These are phyloP conservation scores for Colletotrichum tabaci DNA, from an alignment of 2,329 filamentous ascomycete genomes.

Conservation along the genomic window DNA sequence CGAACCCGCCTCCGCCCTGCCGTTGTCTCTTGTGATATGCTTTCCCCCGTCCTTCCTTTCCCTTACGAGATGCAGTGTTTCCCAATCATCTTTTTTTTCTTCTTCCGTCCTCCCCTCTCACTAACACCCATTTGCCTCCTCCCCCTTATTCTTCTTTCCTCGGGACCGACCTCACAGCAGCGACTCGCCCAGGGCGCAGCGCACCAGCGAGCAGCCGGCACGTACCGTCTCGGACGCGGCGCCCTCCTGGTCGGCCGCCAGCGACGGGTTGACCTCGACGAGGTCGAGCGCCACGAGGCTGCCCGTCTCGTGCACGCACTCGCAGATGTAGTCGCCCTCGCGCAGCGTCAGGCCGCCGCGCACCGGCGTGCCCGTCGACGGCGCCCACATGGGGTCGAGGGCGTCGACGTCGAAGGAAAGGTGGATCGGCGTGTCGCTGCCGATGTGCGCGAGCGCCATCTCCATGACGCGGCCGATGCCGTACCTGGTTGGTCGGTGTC, in stretches of 20 bases:
- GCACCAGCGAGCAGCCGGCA: slow-evolving; percentile 90
- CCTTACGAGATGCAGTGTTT: neutral
- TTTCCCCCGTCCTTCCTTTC: neutral
- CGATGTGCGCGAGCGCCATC: slow-evolving; percentile 98
- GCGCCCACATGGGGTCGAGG: slow-evolving; percentile 95
- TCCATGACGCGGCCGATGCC: slow-evolving; percentile 97
- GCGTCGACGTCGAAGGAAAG: slow-evolving; percentile 98
- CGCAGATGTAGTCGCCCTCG: slow-evolving; percentile 97
- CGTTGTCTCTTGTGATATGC: no score
- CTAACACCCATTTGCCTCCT: neutral
- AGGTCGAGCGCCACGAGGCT: slow-evolving; percentile 85
- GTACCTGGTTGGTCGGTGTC: slow-evolving; percentile 57
- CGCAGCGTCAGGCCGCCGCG: slow-evolving; percentile 92
- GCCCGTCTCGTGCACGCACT: slow-evolving; percentile 85
- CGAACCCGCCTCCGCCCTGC: neutral
- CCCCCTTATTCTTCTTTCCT: neutral
- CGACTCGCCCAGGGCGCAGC: slow-evolving; percentile 93
- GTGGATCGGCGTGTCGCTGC: slow-evolving; percentile 94
- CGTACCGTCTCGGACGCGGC: slow-evolving; percentile 90
- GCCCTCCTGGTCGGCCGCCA: slow-evolving; percentile 71
- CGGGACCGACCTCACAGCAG: slow-evolving; percentile 69
- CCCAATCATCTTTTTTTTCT: neutral
- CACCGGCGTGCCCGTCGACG: slow-evolving; percentile 95
- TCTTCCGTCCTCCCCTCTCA: no score
- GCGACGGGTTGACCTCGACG: slow-evolving; percentile 84